Conservation (phyloP, 2,329 filamentous ascomycete species). For the Fusarium compactum region DNA sequence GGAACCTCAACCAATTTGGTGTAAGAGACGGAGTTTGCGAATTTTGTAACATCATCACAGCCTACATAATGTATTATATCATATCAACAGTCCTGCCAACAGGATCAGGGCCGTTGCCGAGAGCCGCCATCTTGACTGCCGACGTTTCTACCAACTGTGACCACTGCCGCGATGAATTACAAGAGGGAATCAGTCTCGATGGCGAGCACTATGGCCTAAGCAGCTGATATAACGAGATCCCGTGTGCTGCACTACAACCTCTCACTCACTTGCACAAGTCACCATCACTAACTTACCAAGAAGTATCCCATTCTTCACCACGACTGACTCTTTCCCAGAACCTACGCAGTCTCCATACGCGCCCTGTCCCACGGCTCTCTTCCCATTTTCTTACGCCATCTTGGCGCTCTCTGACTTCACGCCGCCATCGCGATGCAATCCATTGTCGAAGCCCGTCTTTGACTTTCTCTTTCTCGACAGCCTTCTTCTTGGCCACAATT, state of each 20-base stretch:
- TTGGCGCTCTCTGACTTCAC: constrained; percentile 63
- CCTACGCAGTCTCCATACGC: constrained; percentile 70
- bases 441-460: constrained; percentile 75
- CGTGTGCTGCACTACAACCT: not conserved
- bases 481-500: constrained; percentile 71
- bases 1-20: not conserved
- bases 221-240: not conserved
- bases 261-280: constrained; percentile 3
- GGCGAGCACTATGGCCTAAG: not conserved
- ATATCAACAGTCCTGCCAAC: constrained; percentile 38
- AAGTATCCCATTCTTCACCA: constrained; percentile 49
- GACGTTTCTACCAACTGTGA: constrained; percentile 10
- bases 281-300: constrained; percentile 37
- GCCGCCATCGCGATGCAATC: constrained; percentile 70
- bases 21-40: constrained; percentile 15
- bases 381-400: constrained; percentile 62
- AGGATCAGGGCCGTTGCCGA: constrained; percentile 7
- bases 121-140: not conserved
- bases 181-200: not conserved
- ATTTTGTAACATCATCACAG: constrained; percentile 42
- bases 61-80: constrained; percentile 47
- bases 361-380: constrained; percentile 64
- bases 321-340: constrained; percentile 74
- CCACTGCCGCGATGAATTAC: constrained; percentile 2
- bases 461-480: constrained; percentile 74